Base-by-base conservation (phyloP, 176 grass and related monocot genomes). In the Oryza glaberrima region DNA sequence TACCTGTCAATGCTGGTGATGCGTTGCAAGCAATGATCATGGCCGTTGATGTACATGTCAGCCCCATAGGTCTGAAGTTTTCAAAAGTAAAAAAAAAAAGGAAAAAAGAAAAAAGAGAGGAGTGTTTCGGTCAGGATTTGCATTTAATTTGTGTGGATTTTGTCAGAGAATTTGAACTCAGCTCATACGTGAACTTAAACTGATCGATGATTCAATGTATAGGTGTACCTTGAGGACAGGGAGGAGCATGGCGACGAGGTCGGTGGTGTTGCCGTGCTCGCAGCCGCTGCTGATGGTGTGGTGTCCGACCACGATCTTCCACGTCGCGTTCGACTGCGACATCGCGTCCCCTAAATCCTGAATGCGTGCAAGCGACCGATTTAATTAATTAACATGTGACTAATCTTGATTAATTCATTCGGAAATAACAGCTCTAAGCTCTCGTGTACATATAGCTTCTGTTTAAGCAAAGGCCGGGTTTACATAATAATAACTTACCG, bases 231-330 rank as follows among this genome's bases (percentile, higher is more conserved):
- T 84, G 32, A 98, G 85, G 66, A 95, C 13, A 1, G 96, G 96
- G 9, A 93, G 93, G 70, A 98, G 89, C 23, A 90, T 16, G 7
- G 86, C 38, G 1, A 90, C 64, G 70, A 95, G 91, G 41, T 98
- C 96, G 16, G 71, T 38, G 74, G 96, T 95, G 87, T 98, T 94
- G 12, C 93, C 93, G 58, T 98, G 96, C 45, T 98, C 91, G 70
- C 96, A 95, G 28, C 89, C 87, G 41, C 96, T 95, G 58, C 93
- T 92, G 77, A 98, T 87, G 32, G 96, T 87, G 79, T 98, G 96
- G 84, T 95, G 96, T 0, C 96, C 96, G 11, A 98, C 86, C n/a
- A 94, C 96, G 68, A 98, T 92, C 85, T 95, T 98, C 96, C 96
- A 95, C 8, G 85, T 41, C 10, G 96, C 96, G 0, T 69, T 85